A percentile compares a stretch with the other conserved stretches of the same genome.
These are phyloP conservation scores for Chaetomium sp. DNA, from an alignment of 2,329 filamentous ascomycete genomes.

Conservation along the genomic window DNA sequence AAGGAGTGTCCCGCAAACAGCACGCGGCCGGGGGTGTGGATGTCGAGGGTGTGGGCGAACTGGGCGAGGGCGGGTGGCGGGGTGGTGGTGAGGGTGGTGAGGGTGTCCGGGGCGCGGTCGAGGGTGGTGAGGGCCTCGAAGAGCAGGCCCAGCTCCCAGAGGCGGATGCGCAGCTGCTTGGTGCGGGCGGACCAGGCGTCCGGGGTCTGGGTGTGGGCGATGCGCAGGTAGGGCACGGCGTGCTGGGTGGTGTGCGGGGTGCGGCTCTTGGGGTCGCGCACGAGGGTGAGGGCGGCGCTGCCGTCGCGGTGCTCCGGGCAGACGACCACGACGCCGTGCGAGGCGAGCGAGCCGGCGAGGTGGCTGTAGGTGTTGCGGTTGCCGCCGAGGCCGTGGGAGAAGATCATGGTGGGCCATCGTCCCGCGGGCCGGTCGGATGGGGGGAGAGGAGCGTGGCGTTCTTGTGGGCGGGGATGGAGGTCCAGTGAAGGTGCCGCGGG, in stretches of 20 bases:
- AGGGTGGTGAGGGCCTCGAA: slow-evolving; percentile 69
- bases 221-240: slow-evolving; percentile 52
- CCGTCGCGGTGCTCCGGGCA: slow-evolving; percentile 84
- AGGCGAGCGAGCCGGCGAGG: slow-evolving; percentile 74
- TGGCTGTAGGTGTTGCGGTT: slow-evolving; percentile 85
- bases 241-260: slow-evolving; percentile 39
- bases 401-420: slow-evolving; percentile 79
- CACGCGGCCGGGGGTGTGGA: slow-evolving; percentile 71
- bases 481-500: slow-evolving; percentile 71
- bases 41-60: slow-evolving; percentile 64
- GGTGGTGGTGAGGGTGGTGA: slow-evolving; percentile 55
- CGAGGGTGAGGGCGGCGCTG: slow-evolving; percentile 72
- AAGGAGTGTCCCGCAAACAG: slow-evolving; percentile 82
- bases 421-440: slow-evolving; percentile 43
- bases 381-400: slow-evolving; percentile 83
- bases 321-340: slow-evolving; percentile 77
- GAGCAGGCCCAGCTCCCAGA: slow-evolving; percentile 76
- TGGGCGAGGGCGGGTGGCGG: slow-evolving; percentile 54
- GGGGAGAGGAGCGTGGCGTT: slow-evolving; percentile 66
- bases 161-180: slow-evolving; percentile 70
- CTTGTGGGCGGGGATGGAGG: slow-evolving; percentile 70
- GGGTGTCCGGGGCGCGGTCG: slow-evolving; percentile 47
- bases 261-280: slow-evolving; percentile 62
- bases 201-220: slow-evolving; percentile 64
- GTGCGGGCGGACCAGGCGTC: slow-evolving; percentile 70